phyloP scores from a whole-genome alignment of 1,284 basidiomycete species.

The Boletellus sp. region DNA sequence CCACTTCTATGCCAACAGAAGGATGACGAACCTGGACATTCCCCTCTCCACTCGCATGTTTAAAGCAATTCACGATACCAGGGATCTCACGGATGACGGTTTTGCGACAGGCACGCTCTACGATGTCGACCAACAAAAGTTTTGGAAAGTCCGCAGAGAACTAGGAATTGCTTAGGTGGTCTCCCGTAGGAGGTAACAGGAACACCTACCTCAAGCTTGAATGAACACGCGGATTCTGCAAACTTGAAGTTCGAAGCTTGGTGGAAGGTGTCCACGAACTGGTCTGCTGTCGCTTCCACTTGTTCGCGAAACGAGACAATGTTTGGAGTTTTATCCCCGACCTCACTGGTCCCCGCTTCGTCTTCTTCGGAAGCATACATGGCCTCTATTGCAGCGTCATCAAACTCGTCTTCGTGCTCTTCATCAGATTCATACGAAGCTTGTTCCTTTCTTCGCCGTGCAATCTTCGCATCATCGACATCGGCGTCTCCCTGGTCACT shows the following conservation, averaged over 20 bases:
- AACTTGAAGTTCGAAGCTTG: slow-evolving; percentile 76
- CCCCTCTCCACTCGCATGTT: slow-evolving; percentile 46
- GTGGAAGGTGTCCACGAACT: slow-evolving; percentile 52
- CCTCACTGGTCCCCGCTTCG: slow-evolving; percentile 31
- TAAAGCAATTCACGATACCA: slow-evolving; percentile 82
- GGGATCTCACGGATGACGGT: slow-evolving; percentile 87
- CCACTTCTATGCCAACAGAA: not conserved
- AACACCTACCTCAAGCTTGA: slow-evolving; percentile 74
- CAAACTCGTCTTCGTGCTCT: slow-evolving; percentile 50
- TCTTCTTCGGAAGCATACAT: slow-evolving; percentile 53
- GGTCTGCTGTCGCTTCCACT: slow-evolving; percentile 44
- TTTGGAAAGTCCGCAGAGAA: slow-evolving; percentile 78
- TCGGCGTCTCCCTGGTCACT: slow-evolving; percentile 79
- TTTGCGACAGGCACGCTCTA: slow-evolving; percentile 81
- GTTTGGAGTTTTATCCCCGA: slow-evolving; percentile 34
- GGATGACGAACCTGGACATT: slow-evolving; percentile 47
- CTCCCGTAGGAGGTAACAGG: not conserved
- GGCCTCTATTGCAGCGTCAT: slow-evolving; percentile 67
- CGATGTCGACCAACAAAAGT: slow-evolving; percentile 85
- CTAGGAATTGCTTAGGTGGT: slow-evolving; percentile 34
- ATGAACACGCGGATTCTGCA: slow-evolving; percentile 67
- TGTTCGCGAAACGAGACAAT: slow-evolving; percentile 40
- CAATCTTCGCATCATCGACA: slow-evolving; percentile 70
- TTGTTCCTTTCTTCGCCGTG: slow-evolving; percentile 62
- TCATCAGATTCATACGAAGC: slow-evolving; percentile 71